Evolutionary conservation across 495 filamentous ascomycete genomes (phyloP).

Genomic region (Parmelia sp.): DNA sequence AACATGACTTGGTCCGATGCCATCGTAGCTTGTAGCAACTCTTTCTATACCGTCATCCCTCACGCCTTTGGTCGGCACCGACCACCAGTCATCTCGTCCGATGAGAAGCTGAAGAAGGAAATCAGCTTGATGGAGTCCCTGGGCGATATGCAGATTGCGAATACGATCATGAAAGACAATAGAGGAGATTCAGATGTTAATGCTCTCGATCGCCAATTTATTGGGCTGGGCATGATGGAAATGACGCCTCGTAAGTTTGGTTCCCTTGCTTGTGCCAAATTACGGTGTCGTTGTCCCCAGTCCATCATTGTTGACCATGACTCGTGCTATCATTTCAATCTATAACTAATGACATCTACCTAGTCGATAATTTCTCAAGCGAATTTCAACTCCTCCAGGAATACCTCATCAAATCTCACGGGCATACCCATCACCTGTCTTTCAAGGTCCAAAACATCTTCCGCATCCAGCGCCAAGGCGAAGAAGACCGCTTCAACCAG

Average conservation of each 20-base stretch:
- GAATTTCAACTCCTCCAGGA: slow-evolving; percentile 58
- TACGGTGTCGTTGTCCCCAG: neutral
- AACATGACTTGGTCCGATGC: slow-evolving; percentile 31
- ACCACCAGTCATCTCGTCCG: slow-evolving; percentile 54
- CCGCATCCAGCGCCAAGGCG: slow-evolving; percentile 66
- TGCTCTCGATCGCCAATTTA: slow-evolving; percentile 60
- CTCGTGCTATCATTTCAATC: neutral
- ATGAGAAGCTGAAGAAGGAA: slow-evolving; percentile 57
- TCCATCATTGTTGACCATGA: neutral
- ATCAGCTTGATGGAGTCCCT: slow-evolving; percentile 56
- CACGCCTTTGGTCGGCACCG: slow-evolving; percentile 67
- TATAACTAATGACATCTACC: neutral
- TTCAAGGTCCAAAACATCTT: slow-evolving; percentile 67
- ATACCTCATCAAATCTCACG: slow-evolving; percentile 59
- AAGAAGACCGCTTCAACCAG: slow-evolving; percentile 56
- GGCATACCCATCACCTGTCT: slow-evolving; percentile 50
- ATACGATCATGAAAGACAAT: slow-evolving; percentile 60
- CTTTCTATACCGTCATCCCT: slow-evolving; percentile 72
- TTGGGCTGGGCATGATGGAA: slow-evolving; percentile 60
- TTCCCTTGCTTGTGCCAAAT: neutral
- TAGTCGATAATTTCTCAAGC: slow-evolving; percentile 44
- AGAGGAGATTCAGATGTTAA: slow-evolving; percentile 38
- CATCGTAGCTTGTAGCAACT: slow-evolving; percentile 55
- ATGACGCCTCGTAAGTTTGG: slow-evolving; percentile 52
- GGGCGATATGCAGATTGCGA: slow-evolving; percentile 70